Percentiles rank a stretch among this genome's conserved stretches.
Conservation (phyloP, 1,284 basidiomycete genomes). For the Exobasidium rhododendri region DNA sequence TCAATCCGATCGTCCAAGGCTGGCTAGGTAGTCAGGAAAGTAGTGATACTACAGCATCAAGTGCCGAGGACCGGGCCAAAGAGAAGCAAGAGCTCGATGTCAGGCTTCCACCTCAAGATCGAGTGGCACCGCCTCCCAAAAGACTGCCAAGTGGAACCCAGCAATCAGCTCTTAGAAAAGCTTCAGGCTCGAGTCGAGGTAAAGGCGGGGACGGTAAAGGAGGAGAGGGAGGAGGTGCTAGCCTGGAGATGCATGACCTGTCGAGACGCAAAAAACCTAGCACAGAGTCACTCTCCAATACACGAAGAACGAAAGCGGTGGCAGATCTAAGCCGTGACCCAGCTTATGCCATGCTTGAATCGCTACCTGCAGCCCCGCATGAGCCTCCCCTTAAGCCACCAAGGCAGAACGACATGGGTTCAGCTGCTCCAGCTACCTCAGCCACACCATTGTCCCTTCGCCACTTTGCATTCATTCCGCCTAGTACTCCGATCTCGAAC, state of each 20-base stretch:
- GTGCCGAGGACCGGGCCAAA: no score
- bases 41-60: not conserved
- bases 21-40: not conserved
- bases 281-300: no score
- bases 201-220: not conserved
- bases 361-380: not conserved
- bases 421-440: not conserved
- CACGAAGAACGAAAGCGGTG: no score
- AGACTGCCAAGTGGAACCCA: not conserved
- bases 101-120: not conserved
- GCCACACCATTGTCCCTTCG: not conserved
- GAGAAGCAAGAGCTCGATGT: no score
- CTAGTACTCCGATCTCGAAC: not conserved
- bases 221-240: no score
- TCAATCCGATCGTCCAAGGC: conserved; percentile 2
- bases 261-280: no score
- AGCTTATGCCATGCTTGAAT: not conserved
- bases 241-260: no score
- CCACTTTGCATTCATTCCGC: conserved; percentile 2
- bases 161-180: no score
- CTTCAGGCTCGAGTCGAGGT: no score
- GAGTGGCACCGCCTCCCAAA: conserved; percentile 1
- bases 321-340: no score
- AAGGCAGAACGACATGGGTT: not conserved
- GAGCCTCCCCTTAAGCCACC: no score